phyloP scores from a whole-genome alignment of 2,329 filamentous ascomycete species.

The Fusarium neocosmosporiellum region DNA sequence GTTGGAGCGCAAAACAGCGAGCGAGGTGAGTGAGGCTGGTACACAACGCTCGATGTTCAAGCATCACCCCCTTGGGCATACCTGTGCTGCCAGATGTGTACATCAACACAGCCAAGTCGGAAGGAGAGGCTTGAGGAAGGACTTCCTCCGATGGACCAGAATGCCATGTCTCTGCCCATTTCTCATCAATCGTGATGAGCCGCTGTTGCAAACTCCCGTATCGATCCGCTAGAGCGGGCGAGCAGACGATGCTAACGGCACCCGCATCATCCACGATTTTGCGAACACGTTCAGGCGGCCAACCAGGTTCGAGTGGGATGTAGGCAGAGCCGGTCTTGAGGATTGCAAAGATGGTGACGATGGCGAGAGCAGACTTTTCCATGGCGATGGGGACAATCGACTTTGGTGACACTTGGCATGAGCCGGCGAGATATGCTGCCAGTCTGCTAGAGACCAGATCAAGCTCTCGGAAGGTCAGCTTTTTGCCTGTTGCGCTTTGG shows the following conservation, averaged over 20 bases:
- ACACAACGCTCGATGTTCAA: neutral
- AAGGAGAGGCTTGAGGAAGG: neutral
- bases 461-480: neutral
- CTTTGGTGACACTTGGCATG: neutral
- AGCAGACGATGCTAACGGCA: neutral
- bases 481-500: neutral
- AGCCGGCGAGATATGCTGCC: neutral
- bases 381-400: neutral
- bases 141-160: rapidly evolving
- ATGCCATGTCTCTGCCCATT: neutral
- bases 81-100: neutral
- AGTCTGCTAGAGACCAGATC: neutral
- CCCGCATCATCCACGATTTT: neutral
- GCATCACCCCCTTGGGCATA: neutral
- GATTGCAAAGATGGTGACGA: neutral
- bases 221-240: neutral
- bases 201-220: neutral
- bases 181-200: neutral
- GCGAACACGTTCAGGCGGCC: neutral
- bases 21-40: neutral
- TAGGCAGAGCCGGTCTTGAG: neutral
- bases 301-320: neutral
- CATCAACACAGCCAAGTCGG: neutral
- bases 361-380: neutral
- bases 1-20: neutral